Conservation (phyloP, 805 yeast genomes). For the Zygotorulaspora florentina region DNA sequence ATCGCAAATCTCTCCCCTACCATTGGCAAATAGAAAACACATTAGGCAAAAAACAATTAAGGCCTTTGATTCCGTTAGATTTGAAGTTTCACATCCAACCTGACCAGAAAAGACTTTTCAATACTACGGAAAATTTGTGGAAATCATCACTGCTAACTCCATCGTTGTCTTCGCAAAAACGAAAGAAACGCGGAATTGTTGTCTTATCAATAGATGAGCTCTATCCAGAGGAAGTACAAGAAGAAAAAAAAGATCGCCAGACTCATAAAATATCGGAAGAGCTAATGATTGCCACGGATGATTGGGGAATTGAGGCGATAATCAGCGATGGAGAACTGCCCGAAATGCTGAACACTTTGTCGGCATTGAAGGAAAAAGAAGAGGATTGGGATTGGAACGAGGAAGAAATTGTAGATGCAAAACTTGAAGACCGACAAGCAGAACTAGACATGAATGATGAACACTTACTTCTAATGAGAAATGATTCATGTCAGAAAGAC, state of each 20-base stretch:
- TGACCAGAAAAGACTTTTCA: constrained; percentile 50
- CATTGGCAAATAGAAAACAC: constrained; percentile 39
- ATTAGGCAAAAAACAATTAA: constrained; percentile 30
- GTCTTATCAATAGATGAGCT: constrained; percentile 23
- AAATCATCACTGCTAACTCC: constrained; percentile 1
- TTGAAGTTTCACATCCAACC: constrained; percentile 49
- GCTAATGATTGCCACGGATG: constrained; percentile 62
- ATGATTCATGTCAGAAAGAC: constrained; percentile 10
- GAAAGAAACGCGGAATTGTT: constrained; percentile 19
- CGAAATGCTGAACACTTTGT: neutral
- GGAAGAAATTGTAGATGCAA: constrained; percentile 73
- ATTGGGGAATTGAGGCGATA: constrained; percentile 70
- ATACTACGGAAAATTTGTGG: constrained; percentile 20
- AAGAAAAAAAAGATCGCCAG: constrained; percentile 19
- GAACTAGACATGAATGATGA: constrained; percentile 84
- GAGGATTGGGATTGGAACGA: constrained; percentile 41
- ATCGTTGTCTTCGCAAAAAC: constrained; percentile 2
- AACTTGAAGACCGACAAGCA: constrained; percentile 32
- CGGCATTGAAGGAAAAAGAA: constrained; percentile 24
- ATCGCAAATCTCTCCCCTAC: constrained; percentile 45
- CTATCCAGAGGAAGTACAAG: constrained; percentile 23
- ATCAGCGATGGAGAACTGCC: constrained; percentile 39
- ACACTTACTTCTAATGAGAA: constrained; percentile 55
- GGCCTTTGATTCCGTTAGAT: constrained; percentile 47
- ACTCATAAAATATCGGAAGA: constrained; percentile 44